phyloP scores from a whole-genome alignment of 2,329 filamentous ascomycete species.

The Chaetothyriales sp. region DNA sequence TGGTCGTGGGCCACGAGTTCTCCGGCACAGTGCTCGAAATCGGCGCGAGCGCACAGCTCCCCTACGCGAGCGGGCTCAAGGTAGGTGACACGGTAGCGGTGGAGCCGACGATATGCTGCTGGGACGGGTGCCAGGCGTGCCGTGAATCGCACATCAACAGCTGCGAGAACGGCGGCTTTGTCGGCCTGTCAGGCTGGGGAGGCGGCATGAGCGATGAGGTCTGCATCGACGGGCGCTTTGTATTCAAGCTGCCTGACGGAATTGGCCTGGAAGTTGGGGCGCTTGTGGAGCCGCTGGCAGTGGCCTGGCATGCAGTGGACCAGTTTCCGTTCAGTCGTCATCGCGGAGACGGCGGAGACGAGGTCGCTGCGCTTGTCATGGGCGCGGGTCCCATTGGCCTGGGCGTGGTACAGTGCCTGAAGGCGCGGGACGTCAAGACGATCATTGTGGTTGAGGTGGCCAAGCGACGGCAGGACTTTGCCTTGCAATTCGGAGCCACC shows the following conservation, averaged over 20 bases:
- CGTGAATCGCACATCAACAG: conserved; percentile 39
- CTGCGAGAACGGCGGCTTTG: conserved; percentile 42
- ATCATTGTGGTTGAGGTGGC: conserved; percentile 46
- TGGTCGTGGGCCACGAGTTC: conserved; percentile 52
- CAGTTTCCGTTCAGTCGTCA: conserved; percentile 29
- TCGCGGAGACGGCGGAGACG: conserved; percentile 23
- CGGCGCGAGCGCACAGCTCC: conserved; percentile 31
- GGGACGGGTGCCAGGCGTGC: conserved; percentile 39
- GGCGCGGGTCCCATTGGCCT: conserved; percentile 51
- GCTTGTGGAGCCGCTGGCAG: conserved; percentile 47
- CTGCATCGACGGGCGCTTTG: conserved; percentile 35
- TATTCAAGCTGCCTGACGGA: conserved; percentile 37
- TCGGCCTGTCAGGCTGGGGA: conserved; percentile 34
- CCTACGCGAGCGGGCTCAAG: conserved; percentile 24
- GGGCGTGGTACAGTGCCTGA: conserved; percentile 43
- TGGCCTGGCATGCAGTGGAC: conserved; percentile 49
- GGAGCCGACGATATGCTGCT: conserved; percentile 45
- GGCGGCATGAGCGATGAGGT: conserved; percentile 43
- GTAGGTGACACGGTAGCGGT: conserved; percentile 44
- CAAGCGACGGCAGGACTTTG: conserved; percentile 35
- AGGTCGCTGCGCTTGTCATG: conserved; percentile 34
- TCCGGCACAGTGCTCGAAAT: conserved; percentile 44
- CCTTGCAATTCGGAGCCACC: conserved; percentile 40
- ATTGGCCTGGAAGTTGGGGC: conserved; percentile 40
- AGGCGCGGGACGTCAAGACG: conserved; percentile 36